Evolutionary conservation across 2,329 filamentous ascomycete genomes (phyloP), one percentile per base, ranked within the genome.

Genomic region (Daldinia eschscholtzii): DNA sequence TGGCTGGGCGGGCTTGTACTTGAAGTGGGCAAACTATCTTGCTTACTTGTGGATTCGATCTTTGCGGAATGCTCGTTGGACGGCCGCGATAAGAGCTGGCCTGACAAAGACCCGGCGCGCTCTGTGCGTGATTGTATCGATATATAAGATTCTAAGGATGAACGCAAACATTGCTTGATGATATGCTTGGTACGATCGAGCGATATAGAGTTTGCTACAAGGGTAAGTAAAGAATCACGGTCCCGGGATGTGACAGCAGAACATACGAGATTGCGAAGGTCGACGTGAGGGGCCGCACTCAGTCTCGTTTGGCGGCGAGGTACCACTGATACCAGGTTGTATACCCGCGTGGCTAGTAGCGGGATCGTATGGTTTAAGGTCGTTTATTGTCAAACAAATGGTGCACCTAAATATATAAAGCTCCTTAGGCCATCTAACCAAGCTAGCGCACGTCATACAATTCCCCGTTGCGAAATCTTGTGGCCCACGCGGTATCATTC

Each of bases 381-480:
- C 93, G 77, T 97, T 97, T 77, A 97, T 89, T 18, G 92, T 96
- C 75, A 92, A 83, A 79, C 94, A 97, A 61, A 93, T 91, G 46
- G 92, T 92, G 79, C 94, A 97, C 73, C 93, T 88, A 79, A 96
- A 97, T 41, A 91, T 87, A 39, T 87, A 87, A 68, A 94, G 81
- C 60, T 91, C 88, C 69, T 86, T 88, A 1, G 93, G 93, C 91
- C 93, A 97, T 64, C 91, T 87, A 71, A 97, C 91, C 63, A 90
- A 88, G 61, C 91, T 92, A 74, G 91, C 92, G 79, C 94, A 97
- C 37, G 93, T 94, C 88, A 95, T 94, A 78, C 94, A 97, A 74
- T 88, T 90, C 23, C 93, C 92, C 35, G 88, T 90, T 30, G 85
- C 83, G 75, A 91, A 88, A 72, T 93, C 88, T 28, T 59, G 61